Percentiles rank a stretch among this genome's conserved stretches.
Evolutionary conservation across 176 grass and related monocot species (phyloP).

Genomic region (Lolium perenne): DNA sequence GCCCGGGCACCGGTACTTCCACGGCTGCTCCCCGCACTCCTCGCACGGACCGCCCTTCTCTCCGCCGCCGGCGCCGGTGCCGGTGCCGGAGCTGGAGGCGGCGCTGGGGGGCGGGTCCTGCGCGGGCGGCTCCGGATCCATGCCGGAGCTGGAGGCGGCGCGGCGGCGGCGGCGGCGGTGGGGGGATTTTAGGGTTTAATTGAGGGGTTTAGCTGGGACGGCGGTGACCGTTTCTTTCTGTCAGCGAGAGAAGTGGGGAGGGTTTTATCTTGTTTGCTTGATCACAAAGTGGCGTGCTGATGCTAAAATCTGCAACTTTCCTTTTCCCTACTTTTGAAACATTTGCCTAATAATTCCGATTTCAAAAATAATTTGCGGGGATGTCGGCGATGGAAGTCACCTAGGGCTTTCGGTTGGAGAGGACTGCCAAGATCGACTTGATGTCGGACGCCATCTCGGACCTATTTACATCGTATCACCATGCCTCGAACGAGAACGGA

Average conservation of each 20-base stretch:
- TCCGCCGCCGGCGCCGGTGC: not conserved
- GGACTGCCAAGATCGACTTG: too few species aligned
- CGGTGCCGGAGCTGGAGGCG: not conserved
- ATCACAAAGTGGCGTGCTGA: too few species aligned
- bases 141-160: not conserved
- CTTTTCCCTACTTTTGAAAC: too few species aligned
- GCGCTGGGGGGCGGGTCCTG: not conserved
- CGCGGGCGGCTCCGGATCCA: constrained; percentile 32
- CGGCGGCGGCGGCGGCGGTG: not conserved
- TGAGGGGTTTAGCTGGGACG: constrained; percentile 29
- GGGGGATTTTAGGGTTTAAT: constrained; percentile 46
- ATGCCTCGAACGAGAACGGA: too few species aligned
- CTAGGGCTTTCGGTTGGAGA: too few species aligned
- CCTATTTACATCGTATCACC: too few species aligned
- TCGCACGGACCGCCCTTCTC: constrained; percentile 62
- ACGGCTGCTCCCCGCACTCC: constrained; percentile 83
- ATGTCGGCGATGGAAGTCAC: too few species aligned
- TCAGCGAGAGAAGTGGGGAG: constrained; percentile 12
- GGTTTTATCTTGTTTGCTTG: not conserved
- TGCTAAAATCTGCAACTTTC: too few species aligned
- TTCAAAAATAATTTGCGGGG: too few species aligned
- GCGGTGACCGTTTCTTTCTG: constrained; percentile 16
- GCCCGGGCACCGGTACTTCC: constrained; percentile 96
- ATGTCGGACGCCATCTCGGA: too few species aligned
- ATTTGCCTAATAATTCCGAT: too few species aligned